Base-by-base conservation (phyloP, 1,284 basidiomycete species). In the Cryptococcus sp. region DNA sequence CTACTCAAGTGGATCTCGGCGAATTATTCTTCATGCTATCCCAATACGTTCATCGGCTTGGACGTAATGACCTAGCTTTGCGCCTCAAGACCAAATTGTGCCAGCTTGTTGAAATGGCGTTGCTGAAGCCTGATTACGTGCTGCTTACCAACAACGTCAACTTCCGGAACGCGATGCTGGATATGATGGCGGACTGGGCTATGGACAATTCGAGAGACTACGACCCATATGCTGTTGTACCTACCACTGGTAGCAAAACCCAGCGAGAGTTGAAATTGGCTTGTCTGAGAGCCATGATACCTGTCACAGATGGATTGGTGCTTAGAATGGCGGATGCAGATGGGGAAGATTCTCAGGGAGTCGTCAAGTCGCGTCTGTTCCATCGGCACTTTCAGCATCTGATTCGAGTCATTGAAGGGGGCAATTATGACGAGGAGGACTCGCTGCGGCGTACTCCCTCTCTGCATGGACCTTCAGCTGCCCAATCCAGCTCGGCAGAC, bases 11-110 rank as follows among this genome's bases (percentile, higher is more conserved):
- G 44, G 90, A 93, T 68, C 81, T 92, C 29, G 86, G 85, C 45
- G 81, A 84, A 17, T 83, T 86, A 0, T 80, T 92, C 62, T 78
- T 83, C 41, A 80, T 84, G 0, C 79, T 93, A 40, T 86, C 86
- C 0, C 80, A 80, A 16, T 87, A 89, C 73, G 84, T 91, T 53
- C 81, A 85, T 49, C 83, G 85, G 17, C 85, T 87, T 58, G 80
- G 81, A 48, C 83, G 85, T 40, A 67, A 70, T 54, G 77, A 82
- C 4, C 75, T 79, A 4, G 81, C 83, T 0, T 81, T 84, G 52
- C 84, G 89, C 6, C 81, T 89, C 66, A 88, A 88, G 71, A 81
- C 85, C 70, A 89, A 87, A 73, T 91, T 89, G 69, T 92, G 89
- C 67, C 76, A 80, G 41, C 81, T 93, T 46, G 85, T 86, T 64